These are phyloP conservation scores for Neodidymelliopsis sp. DNA, from an alignment of 2,329 filamentous ascomycete species.

Conservation along the genomic window DNA sequence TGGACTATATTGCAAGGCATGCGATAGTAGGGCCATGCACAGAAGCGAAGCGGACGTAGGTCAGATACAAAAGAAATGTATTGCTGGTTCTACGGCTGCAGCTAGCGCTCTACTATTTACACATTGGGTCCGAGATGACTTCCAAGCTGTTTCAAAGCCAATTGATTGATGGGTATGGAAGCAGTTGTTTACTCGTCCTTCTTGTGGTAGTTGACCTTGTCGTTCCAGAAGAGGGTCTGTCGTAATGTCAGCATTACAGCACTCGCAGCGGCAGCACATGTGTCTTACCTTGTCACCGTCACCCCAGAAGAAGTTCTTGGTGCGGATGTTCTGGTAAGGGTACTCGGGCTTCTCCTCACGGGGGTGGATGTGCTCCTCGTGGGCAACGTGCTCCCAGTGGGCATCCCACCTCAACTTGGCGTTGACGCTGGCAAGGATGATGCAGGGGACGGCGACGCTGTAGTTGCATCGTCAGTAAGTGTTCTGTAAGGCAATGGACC, in stretches of 20 bases:
- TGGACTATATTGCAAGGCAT: background rate
- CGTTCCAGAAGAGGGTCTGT: conserved; percentile 78
- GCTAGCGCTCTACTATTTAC: conserved; percentile 37
- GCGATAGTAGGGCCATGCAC: conserved; percentile 5
- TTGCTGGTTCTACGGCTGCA: conserved; percentile 36
- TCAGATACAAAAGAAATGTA: conserved; percentile 43
- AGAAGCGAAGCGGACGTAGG: conserved; percentile 1
- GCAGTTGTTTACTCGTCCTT: conserved; percentile 66
- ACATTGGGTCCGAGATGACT: conserved; percentile 25
- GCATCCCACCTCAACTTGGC: conserved; percentile 91
- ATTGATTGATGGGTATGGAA: conserved; percentile 14
- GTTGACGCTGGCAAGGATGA: conserved; percentile 78
- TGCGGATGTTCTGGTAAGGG: conserved; percentile 96
- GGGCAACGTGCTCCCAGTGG: conserved; percentile 95
- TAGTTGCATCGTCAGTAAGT: conserved; percentile 22
- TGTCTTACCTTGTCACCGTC: conserved; percentile 86
- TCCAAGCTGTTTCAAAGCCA: conserved; percentile 9
- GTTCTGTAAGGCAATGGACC: background rate
- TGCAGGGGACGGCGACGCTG: conserved; percentile 77
- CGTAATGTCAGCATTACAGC: background rate
- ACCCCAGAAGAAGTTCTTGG: conserved; percentile 95
- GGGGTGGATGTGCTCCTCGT: conserved; percentile 69
- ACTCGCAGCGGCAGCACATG: background rate
- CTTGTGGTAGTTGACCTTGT: conserved; percentile 95
- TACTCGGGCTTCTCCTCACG: conserved; percentile 93